phyloP scores from a whole-genome alignment of 2,329 filamentous ascomycete genomes.

The Talaromyces albobiverticillius region DNA sequence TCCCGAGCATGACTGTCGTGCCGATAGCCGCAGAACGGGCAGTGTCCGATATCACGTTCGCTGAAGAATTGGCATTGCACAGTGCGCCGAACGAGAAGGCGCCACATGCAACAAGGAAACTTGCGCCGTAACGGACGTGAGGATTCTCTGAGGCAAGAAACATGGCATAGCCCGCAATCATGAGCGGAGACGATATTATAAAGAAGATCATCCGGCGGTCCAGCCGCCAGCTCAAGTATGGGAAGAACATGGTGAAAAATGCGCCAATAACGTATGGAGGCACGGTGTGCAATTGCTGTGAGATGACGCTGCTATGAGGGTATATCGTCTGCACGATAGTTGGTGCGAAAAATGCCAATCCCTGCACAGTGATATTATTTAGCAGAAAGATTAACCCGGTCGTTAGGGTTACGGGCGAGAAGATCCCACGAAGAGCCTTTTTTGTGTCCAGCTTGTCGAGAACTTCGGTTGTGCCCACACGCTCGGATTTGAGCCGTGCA shows the following conservation, averaged over 20 bases:
- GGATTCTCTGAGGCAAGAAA: slow-evolving; percentile 64
- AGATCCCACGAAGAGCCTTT: slow-evolving; percentile 62
- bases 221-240: slow-evolving; percentile 67
- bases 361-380: slow-evolving; percentile 60
- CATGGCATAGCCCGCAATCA: slow-evolving; percentile 72
- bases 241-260: slow-evolving; percentile 72
- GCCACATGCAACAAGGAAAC: slow-evolving; percentile 79
- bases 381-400: slow-evolving; percentile 61
- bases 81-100: slow-evolving; percentile 69
- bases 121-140: slow-evolving; percentile 68
- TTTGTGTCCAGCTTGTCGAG: slow-evolving; percentile 60
- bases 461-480: slow-evolving; percentile 59
- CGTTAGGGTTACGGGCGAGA: slow-evolving; percentile 59
- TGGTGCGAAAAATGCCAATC: slow-evolving; percentile 73
- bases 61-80: slow-evolving; percentile 64
- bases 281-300: slow-evolving; percentile 59
- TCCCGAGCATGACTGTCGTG: slow-evolving; percentile 68
- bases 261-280: slow-evolving; percentile 70
- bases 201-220: slow-evolving; percentile 73
- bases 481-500: slow-evolving; percentile 62
- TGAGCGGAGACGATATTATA: slow-evolving; percentile 63
- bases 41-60: slow-evolving; percentile 70
- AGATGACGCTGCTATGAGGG: slow-evolving; percentile 54
- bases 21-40: slow-evolving; percentile 57
- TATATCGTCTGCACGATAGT: slow-evolving; percentile 69